phyloP scores from a whole-genome alignment of 108 stramenopile species.

The Skeletonema tropicum region DNA sequence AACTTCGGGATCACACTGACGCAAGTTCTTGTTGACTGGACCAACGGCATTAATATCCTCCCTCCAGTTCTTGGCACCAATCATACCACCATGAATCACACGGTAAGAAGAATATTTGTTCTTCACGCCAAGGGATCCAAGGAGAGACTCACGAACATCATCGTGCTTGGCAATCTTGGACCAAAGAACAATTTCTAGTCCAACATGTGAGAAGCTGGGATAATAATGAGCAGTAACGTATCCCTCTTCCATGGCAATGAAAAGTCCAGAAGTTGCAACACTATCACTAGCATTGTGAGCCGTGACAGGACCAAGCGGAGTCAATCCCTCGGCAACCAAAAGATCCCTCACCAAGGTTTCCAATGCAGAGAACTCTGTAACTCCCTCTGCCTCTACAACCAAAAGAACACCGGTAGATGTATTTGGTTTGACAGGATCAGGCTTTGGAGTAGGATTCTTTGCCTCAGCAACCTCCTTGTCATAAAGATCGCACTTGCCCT shows the following conservation, averaged over 20 bases:
- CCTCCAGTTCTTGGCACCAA: slow-evolving; percentile 76
- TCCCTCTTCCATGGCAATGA: slow-evolving; percentile 48
- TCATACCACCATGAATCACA: slow-evolving; percentile 84
- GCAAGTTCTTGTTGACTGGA: slow-evolving; percentile 59
- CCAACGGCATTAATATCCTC: slow-evolving; percentile 77
- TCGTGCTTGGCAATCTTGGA: slow-evolving; percentile 53
- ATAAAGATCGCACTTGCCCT: slow-evolving; percentile 39
- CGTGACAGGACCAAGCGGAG: slow-evolving; percentile 35
- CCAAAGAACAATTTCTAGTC: slow-evolving; percentile 51
- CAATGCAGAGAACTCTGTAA: slow-evolving; percentile 25
- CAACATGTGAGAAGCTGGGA: slow-evolving; percentile 55
- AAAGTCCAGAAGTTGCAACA: slow-evolving; percentile 37
- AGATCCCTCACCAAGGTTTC: slow-evolving; percentile 30
- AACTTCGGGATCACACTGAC: slow-evolving; percentile 43
- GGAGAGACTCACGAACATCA: slow-evolving; percentile 44
- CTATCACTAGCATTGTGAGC: slow-evolving; percentile 28
- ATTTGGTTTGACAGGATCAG: slow-evolving; percentile 50
- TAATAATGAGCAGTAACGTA: slow-evolving; percentile 58
- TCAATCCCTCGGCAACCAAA: slow-evolving; percentile 30
- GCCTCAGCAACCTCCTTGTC: slow-evolving; percentile 41
- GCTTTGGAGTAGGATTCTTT: slow-evolving; percentile 15
- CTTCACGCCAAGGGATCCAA: slow-evolving; percentile 29
- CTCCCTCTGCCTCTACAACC: slow-evolving; percentile 74
- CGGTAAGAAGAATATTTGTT: slow-evolving; percentile 53
- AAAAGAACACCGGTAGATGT: slow-evolving; percentile 72